Evolutionary conservation across 2,329 filamentous ascomycete species (phyloP).

Genomic region (Phialophora tarda): DNA sequence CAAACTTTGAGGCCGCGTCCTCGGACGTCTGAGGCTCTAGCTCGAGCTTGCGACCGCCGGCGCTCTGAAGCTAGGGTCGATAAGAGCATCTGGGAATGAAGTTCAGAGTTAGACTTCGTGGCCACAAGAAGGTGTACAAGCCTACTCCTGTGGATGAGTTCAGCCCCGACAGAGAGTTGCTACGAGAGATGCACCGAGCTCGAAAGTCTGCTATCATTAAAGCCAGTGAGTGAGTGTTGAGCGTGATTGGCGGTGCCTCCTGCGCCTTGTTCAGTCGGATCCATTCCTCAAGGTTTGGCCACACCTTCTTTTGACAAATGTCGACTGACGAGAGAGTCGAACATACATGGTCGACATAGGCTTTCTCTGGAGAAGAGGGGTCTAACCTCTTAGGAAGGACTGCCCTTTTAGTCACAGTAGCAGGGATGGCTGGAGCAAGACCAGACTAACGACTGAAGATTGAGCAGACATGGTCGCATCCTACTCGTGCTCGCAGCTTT

Average conservation of each 20-base stretch:
- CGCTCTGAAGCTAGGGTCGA: not conserved
- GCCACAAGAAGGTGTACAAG: not conserved
- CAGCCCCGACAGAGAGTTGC: not conserved
- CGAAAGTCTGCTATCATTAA: not conserved
- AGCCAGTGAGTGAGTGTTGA: not conserved
- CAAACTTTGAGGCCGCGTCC: not conserved
- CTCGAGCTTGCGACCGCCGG: not conserved
- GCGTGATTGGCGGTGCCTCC: not conserved
- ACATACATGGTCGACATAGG: not conserved
- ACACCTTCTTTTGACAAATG: not conserved
- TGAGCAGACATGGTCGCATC: not conserved
- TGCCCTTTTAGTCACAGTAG: not conserved
- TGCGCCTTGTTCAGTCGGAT: not conserved
- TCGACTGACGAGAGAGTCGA: not conserved
- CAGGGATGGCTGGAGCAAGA: not conserved
- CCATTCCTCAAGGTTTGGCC: not conserved
- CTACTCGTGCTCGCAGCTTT: not conserved
- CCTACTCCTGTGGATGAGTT: not conserved
- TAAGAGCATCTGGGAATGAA: not conserved
- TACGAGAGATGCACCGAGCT: not conserved
- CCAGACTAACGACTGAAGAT: not conserved
- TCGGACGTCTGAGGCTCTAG: not conserved
- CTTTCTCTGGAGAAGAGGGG: conserved; percentile 4
- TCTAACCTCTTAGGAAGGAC: not conserved
- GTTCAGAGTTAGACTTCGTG: not conserved